A percentile compares a stretch with the other conserved stretches of the same genome.
phyloP scores from a whole-genome alignment of 192 early-diverging fungal species.

The Piromyces finnis region DNA sequence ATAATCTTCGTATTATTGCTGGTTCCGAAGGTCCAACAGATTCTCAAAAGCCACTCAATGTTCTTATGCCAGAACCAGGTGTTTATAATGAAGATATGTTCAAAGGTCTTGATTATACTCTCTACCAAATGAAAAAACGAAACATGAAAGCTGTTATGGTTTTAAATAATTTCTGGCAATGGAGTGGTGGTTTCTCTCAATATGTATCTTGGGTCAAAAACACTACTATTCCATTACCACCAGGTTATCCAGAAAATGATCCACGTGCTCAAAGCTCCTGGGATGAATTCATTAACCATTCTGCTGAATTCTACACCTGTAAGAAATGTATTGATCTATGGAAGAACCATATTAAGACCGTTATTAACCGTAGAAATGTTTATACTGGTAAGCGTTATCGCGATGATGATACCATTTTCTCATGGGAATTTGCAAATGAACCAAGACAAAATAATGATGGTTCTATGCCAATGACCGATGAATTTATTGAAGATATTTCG shows the following conservation, averaged over 20 bases:
- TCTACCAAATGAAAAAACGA: conserved; percentile 25
- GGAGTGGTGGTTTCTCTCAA: conserved; percentile 47
- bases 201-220: conserved; percentile 38
- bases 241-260: conserved; percentile 11
- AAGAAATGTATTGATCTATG: conserved; percentile 6
- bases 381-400: conserved; percentile 24
- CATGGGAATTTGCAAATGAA: conserved; percentile 57
- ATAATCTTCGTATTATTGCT: conserved; percentile 45
- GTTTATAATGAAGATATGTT: conserved; percentile 33
- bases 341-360: conserved; percentile 16
- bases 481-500: conserved; percentile 18
- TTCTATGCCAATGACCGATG: conserved; percentile 15
- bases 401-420: conserved; percentile 38
- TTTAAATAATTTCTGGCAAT: conserved; percentile 47
- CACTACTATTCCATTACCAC: conserved; percentile 28
- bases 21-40: conserved; percentile 30
- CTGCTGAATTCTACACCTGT: conserved; percentile 27
- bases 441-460: conserved; percentile 9
- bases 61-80: conserved; percentile 28
- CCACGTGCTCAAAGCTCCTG: no score
- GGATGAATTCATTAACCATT: conserved; percentile 16
- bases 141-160: conserved; percentile 31
- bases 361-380: conserved; percentile 23
- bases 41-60: conserved; percentile 13
- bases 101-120: conserved; percentile 39